Percentiles rank a stretch among this genome's conserved stretches.
phyloP scores from a whole-genome alignment of 345 rosid genomes.

The Litchi chinensis region DNA sequence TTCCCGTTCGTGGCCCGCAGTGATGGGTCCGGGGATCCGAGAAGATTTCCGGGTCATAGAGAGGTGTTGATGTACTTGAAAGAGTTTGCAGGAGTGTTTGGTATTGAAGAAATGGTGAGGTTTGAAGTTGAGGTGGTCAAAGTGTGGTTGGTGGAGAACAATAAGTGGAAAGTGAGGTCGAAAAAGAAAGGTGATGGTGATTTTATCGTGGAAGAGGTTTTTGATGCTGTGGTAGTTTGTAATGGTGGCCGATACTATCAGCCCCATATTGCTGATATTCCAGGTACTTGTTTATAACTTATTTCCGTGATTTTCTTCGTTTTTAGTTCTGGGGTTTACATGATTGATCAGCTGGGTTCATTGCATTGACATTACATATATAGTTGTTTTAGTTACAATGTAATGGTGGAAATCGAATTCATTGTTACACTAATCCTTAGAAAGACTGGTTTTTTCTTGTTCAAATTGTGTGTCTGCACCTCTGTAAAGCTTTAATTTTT shows the following conservation, averaged over 20 bases:
- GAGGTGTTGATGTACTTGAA: slow-evolving; percentile 68
- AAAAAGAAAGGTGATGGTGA: slow-evolving; percentile 24
- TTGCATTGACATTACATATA: too few relatives aligned
- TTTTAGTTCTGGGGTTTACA: neutral
- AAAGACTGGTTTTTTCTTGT: too few relatives aligned
- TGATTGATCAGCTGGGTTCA: neutral
- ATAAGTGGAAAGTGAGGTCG: slow-evolving; percentile 62
- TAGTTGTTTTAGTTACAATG: too few relatives aligned
- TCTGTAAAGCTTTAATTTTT: neutral
- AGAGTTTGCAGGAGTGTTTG: slow-evolving; percentile 66
- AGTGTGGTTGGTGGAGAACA: slow-evolving; percentile 37
- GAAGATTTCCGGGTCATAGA: slow-evolving; percentile 42
- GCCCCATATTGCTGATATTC: slow-evolving; percentile 65
- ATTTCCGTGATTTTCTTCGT: neutral
- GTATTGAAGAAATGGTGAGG: slow-evolving; percentile 58
- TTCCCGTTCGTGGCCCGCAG: slow-evolving; percentile 15
- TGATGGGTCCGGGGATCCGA: slow-evolving; percentile 17
- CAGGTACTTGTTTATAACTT: neutral
- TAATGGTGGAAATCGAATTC: too few relatives aligned
- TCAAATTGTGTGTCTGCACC: too few relatives aligned
- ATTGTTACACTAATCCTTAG: too few relatives aligned
- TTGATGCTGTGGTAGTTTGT: slow-evolving; percentile 74
- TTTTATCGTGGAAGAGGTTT: slow-evolving; percentile 42
- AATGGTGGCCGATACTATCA: slow-evolving; percentile 59
- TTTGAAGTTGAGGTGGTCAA: slow-evolving; percentile 62